These are phyloP conservation scores for Graphilbum ipis-grandicollis DNA, from an alignment of 2,329 filamentous ascomycete species.

Conservation along the genomic window DNA sequence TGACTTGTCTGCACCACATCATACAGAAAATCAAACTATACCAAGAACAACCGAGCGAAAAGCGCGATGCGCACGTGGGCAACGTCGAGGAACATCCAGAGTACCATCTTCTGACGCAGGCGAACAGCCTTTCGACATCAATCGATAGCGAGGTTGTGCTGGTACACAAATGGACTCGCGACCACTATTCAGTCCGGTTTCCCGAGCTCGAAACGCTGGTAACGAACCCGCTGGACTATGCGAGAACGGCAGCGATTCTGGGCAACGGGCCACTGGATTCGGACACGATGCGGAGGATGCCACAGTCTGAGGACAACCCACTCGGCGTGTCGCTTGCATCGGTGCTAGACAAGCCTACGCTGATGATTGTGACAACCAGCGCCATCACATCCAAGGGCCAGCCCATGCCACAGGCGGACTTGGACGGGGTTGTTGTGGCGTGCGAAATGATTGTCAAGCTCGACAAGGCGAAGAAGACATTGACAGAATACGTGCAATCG, in stretches of 20 bases:
- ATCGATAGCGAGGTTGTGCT: conserved; percentile 87
- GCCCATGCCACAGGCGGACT: conserved; percentile 56
- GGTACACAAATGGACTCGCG: conserved; percentile 90
- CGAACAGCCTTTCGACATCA: conserved; percentile 75
- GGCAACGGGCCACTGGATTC: conserved; percentile 78
- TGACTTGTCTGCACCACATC: conserved; percentile 38
- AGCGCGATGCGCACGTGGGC: conserved; percentile 48
- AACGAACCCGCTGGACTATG: conserved; percentile 84
- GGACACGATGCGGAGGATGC: conserved; percentile 62
- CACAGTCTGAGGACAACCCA: conserved; percentile 61
- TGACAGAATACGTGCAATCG: conserved; percentile 90
- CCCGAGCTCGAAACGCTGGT: conserved; percentile 83
- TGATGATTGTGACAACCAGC: conserved; percentile 94
- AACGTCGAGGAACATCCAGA: conserved; percentile 86
- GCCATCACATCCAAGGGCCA: conserved; percentile 76
- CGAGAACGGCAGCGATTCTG: conserved; percentile 84
- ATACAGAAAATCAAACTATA: conserved; percentile 66
- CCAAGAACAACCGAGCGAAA: conserved; percentile 48
- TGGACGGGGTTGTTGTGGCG: conserved; percentile 56
- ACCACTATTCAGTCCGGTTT: conserved; percentile 88
- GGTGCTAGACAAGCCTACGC: conserved; percentile 70
- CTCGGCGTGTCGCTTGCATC: conserved; percentile 58
- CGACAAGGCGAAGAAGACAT: conserved; percentile 67
- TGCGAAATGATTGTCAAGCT: conserved; percentile 82
- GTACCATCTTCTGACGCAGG: conserved; percentile 74